Percentiles rank a stretch among this genome's conserved stretches.
These are phyloP conservation scores for Candida orba DNA, from an alignment of 805 yeast species.

Conservation along the genomic window DNA sequence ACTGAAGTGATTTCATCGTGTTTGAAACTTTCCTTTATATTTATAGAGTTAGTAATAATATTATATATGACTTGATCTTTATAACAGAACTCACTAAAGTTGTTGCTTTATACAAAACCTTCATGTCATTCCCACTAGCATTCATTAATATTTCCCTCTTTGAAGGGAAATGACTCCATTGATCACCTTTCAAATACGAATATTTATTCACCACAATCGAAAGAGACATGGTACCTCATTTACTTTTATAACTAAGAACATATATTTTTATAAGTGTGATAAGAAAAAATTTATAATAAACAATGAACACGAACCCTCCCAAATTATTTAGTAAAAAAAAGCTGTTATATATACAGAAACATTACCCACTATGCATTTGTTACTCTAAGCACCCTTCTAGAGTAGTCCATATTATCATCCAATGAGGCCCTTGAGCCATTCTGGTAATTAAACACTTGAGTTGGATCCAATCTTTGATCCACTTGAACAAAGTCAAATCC, in stretches of 20 bases:
- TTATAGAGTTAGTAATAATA: background rate
- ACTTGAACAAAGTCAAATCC: constrained; percentile 28
- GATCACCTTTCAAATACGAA: constrained; percentile 11
- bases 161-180: constrained; percentile 23
- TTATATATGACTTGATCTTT: too few species aligned
- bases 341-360: too few species aligned
- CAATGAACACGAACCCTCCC: background rate
- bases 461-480: constrained; percentile 60
- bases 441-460: constrained; percentile 39
- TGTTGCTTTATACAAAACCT: constrained; percentile 12
- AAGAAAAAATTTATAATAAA: background rate
- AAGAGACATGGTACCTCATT: background rate
- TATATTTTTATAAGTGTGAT: background rate
- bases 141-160: constrained; percentile 15
- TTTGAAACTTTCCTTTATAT: constrained; percentile 11
- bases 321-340: too few species aligned
- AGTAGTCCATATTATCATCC: constrained; percentile 51
- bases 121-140: constrained; percentile 3
- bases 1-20: background rate
- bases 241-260: background rate
- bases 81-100: constrained; percentile 17
- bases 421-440: constrained; percentile 39
- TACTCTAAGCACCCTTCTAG: constrained; percentile 48
- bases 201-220: constrained; percentile 14
- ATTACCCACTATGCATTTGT: constrained; percentile 29